Base-by-base conservation (phyloP, 2,329 filamentous ascomycete genomes). In the Verticillium nonalfalfae region DNA sequence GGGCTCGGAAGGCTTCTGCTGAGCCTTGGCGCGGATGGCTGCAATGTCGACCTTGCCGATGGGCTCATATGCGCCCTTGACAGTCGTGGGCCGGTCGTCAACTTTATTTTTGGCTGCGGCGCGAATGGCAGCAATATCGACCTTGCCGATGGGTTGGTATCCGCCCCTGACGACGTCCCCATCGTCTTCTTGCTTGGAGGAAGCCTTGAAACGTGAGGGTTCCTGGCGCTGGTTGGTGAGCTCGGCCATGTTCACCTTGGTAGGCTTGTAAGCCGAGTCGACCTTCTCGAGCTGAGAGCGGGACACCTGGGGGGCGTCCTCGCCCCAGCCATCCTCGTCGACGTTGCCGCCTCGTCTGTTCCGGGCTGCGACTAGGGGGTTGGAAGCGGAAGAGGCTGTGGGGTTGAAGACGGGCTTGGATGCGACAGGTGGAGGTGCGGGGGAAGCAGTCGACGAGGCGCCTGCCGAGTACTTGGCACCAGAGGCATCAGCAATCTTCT, bases 21-120 rank as follows among this genome's bases (percentile, higher is more conserved):
- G 90, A 6, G 92, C 89, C 74, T 86, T 89, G 26, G 94, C 89
- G 66, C 91, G 87, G 71, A 99, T 97, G 26, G 94, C 93, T 54
- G 91, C 91, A 75, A 99, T 98, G 68, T 99, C 95, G 10, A 99
- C 94, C 77, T 97, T 98, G 56, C 95, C 95, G 21, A 98, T 82
- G 1, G 95, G 95, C 74, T 98, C 90, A 71, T 99, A 99, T 31
- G 93, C 85, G 52, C 95, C 95, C 76, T 96, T 98, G 21, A 98
- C 91, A 5, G 87, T 85, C 1, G 89, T 85, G 3, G 95, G 95
- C 60, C 93, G 84, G 67, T 97, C 90, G 70, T 97, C 92, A 56
- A 83, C 83, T 75, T 73, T 81, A 69, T 80, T 88, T 79, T 81
- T 88, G 71, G 77, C 93, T 79, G 84, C 91, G 73, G 81, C 88